Evolutionary conservation across 805 yeast genomes (phyloP), one percentile per base, ranked within the genome.

Genomic region (Candida bentonensis): DNA sequence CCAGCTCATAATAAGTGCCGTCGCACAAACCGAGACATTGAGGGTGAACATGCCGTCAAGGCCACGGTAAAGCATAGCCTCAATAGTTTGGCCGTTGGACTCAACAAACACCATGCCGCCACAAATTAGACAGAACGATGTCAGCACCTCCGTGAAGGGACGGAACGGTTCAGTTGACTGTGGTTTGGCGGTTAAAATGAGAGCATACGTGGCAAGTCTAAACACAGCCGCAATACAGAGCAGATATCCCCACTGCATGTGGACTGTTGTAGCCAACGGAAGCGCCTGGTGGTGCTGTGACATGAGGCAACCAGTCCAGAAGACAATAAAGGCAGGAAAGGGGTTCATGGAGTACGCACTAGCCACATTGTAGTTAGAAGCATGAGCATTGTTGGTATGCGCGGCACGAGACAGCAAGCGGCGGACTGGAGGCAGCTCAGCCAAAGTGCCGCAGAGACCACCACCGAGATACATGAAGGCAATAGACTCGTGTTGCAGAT

Each of bases 261-360:
- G 98, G 49, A 92, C 74, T 15, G 63, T 67, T 2, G 96, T 86
- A 2, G 96, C 79, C 25, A 82, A 70, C 44, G 60, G 67, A 1
- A 92, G 79, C 3, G 88, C 82, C 63, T 92, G 98, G 33, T 77
- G 78, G 63, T 92, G 98, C 61, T 82, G 85, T 1, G 96, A 87
- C 98, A 92, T 92, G 49, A 92, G 69, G 13, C 81, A 72, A 23
- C 98, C 98, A 1, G 97, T 92, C 95, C 96, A 92, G 65, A 84
- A 92, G 26, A 92, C 83, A 2, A 94, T 86, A 51, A 92, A 74
- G 1, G 84, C 78, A 2, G 97, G 96, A 74, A 92, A 86, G 26
- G 96, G 96, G 59, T 92, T 92, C 51, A 94, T 88, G 1, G 94
- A 80, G 60, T 82, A 67, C 50, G 74, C 52, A 4, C 45, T 46